Base-by-base conservation (phyloP, 352 stramenopile species). In the Phytophthora chlamydospora region DNA sequence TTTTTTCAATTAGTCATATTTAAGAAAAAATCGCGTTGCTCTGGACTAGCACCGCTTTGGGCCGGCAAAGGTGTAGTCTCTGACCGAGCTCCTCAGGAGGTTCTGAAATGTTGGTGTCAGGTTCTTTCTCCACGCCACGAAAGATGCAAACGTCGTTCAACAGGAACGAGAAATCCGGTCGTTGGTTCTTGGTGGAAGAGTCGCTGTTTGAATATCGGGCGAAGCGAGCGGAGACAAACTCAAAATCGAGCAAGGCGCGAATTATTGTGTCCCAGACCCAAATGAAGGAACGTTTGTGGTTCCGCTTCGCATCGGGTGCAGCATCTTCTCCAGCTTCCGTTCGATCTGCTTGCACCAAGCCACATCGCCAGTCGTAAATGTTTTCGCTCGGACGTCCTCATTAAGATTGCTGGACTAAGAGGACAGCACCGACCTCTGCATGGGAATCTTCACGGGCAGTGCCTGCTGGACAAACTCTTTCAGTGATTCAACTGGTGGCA, bases 111-210 rank as follows among this genome's bases (percentile, higher is more conserved):
- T 36, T 12, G 19, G 14, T 19, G 8, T 16, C 27, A 50, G 33
- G 32, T 40, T 12, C 10, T 54, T 66, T 24, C 41, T 53, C 47
- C 16, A 44, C 40, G 27, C 57, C 41, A 42, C 57, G 33, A 58
- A 58, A 54, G 21, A 54, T 10, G 27, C 17, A 59, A 24, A 55
- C 44, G 43, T 31, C 27, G 43, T 63, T 19, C 12, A 59, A 29
- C 16, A 54, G 5, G 42, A 58, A 59, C n/a, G 31, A 35, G 33
- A 66, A 55, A 27, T 53, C 48, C 7, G 57, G 48, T 14, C 13
- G 34, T 36, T 48, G 29, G 17, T 6, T 38, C n/a, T 11, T 29
- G 24, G 27, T 42, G 3, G 49, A 47, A n/a, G 34, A 43, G n/a
- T 53, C 27, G 11, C 16, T 45, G 21, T 24, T 42, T 27, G 45